These are phyloP conservation scores for Cornus suecica DNA, from an alignment of 148 eudicot species.

Conservation along the genomic window DNA sequence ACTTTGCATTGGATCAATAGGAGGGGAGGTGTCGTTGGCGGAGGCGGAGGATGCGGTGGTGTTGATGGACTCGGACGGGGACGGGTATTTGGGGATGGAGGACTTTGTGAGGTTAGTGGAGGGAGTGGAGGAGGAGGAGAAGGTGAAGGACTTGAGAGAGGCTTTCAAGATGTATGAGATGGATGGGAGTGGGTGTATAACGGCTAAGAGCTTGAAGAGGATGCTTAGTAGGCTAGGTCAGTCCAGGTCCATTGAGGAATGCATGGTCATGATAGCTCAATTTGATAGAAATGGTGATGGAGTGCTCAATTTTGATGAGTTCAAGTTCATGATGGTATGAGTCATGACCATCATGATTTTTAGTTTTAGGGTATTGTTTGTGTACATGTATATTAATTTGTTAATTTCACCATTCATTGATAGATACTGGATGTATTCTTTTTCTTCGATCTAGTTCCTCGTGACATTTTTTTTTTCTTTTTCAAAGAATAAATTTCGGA, in stretches of 20 bases:
- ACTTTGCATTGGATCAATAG: conserved; percentile 18
- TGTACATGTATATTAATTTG: too few species aligned
- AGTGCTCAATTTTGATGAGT: conserved; percentile 30
- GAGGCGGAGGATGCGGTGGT: conserved; percentile 41
- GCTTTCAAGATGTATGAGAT: conserved; percentile 35
- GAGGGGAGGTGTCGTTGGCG: conserved; percentile 20
- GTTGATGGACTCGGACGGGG: conserved; percentile 39
- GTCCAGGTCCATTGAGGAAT: conserved; percentile 17
- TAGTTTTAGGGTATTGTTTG: too few species aligned
- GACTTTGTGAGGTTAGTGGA: conserved; percentile 36
- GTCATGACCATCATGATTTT: too few species aligned
- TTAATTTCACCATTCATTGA: too few species aligned
- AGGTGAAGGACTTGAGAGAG: conserved; percentile 26
- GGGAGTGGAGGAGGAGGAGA: conserved; percentile 34
- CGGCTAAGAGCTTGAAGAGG: conserved; percentile 32
- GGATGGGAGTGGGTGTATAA: conserved; percentile 19
- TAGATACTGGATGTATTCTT: too few species aligned
- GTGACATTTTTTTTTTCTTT: too few species aligned
- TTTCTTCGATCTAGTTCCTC: too few species aligned
- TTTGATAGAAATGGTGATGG: conserved; percentile 35
- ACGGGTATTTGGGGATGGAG: conserved; percentile 35
- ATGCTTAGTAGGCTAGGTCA: conserved; percentile 34
- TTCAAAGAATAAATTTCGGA: too few species aligned
- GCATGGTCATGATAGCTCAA: conserved; percentile 24
- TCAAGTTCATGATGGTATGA: conserved; percentile 30